A percentile compares a stretch with the other conserved stretches of the same genome.
Conservation (phyloP, 1,284 basidiomycete species). For the Dichomitus squalens region DNA sequence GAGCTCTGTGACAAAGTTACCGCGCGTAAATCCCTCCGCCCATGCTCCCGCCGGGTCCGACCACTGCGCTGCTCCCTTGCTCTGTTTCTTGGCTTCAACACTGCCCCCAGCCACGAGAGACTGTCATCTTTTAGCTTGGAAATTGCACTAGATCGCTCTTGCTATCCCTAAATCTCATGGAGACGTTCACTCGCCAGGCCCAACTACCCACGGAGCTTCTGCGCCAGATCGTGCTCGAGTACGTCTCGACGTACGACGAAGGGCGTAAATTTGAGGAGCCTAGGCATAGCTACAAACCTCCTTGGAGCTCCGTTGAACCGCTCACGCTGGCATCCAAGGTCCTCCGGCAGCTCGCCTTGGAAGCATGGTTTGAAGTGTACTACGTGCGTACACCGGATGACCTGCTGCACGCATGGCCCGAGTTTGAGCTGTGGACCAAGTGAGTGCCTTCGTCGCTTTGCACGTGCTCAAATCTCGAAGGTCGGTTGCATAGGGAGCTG, state of each 20-base stretch:
- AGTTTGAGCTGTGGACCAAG: constrained; percentile 20
- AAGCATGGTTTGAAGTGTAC: constrained; percentile 26
- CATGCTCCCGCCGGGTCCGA: too few species aligned
- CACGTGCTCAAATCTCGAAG: background rate
- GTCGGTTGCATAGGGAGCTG: constrained; percentile 8
- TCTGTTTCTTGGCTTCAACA: too few species aligned
- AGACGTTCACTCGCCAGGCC: background rate
- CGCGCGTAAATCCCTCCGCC: too few species aligned
- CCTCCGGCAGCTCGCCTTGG: constrained; percentile 16
- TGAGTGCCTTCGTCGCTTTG: background rate
- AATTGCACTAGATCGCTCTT: too few species aligned
- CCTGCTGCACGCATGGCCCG: constrained; percentile 18
- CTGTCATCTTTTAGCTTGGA: too few species aligned
- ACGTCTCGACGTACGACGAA: background rate
- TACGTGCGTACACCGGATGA: constrained; percentile 14
- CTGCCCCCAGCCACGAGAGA: too few species aligned
- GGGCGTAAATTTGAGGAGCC: background rate
- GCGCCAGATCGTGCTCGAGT: constrained; percentile 11
- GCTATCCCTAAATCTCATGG: background rate
- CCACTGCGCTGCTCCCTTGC: too few species aligned
- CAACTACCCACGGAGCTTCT: constrained; percentile 18
- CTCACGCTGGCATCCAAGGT: constrained; percentile 15
- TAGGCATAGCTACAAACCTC: constrained; percentile 15
- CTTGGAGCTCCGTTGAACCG: constrained; percentile 15
- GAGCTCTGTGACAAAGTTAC: too few species aligned